phyloP scores from a whole-genome alignment of 495 filamentous ascomycete genomes.

The Neurospora sp. region DNA sequence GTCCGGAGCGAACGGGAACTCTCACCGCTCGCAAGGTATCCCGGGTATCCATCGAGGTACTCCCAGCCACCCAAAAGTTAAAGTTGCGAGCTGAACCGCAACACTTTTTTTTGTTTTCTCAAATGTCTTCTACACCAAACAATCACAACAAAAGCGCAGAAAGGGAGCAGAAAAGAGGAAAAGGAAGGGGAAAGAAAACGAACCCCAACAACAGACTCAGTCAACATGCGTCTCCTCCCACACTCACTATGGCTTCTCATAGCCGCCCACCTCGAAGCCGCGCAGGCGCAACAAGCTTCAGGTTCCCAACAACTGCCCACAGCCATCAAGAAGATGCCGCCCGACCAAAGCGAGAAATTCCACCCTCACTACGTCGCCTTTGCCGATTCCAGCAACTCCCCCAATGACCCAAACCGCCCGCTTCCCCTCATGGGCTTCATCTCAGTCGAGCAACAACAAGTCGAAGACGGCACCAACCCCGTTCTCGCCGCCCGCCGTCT shows the following conservation, averaged over 20 bases:
- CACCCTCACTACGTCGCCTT: conserved; percentile 51
- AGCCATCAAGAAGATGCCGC: conserved; percentile 62
- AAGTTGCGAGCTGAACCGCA: neutral
- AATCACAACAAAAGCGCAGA: neutral
- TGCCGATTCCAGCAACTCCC: conserved; percentile 11
- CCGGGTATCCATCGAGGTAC: neutral
- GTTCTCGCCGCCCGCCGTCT: conserved; percentile 9
- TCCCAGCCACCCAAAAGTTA: neutral
- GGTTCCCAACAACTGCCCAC: conserved; percentile 25
- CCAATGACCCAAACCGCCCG: neutral
- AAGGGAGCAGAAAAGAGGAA: neutral
- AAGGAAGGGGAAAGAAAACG: neutral
- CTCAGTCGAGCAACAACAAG: neutral
- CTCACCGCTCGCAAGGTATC: neutral
- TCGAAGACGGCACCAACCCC: neutral
- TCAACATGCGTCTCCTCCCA: conserved; percentile 39
- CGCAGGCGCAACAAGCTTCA: conserved; percentile 8
- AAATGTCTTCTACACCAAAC: neutral
- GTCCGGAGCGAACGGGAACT: neutral
- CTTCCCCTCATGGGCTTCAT: neutral
- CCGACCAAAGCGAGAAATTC: conserved; percentile 79
- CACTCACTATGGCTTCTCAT: conserved; percentile 40
- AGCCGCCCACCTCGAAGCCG: conserved; percentile 20
- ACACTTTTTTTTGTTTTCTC: neutral
- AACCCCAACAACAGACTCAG: neutral